Evolutionary conservation across 495 filamentous ascomycete genomes (phyloP).

Genomic region (Lichenothelia convexa): DNA sequence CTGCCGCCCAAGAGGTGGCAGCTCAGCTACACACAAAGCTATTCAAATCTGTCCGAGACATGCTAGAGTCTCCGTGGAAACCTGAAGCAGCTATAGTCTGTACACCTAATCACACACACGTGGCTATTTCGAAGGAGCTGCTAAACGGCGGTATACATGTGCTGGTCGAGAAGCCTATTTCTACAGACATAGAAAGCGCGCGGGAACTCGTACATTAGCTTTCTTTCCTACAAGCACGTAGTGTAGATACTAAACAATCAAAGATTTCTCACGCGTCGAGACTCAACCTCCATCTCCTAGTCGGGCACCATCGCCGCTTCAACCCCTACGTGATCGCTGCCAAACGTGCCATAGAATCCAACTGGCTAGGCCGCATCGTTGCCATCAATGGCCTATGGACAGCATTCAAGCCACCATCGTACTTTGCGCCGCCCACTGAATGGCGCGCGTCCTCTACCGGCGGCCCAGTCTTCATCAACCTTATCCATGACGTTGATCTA

Average conservation of each 20-base stretch:
- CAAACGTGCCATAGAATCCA: constrained; percentile 24
- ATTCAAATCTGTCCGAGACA: constrained; percentile 22
- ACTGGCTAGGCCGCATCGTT: constrained; percentile 28
- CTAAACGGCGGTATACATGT: constrained; percentile 32
- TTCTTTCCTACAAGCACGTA: constrained; percentile 9
- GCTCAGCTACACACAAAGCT: constrained; percentile 14
- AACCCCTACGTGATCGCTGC: constrained; percentile 36
- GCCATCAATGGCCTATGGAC: constrained; percentile 40
- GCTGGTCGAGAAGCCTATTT: constrained; percentile 40
- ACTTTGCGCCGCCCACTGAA: constrained; percentile 30
- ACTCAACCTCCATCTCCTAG: constrained; percentile 28
- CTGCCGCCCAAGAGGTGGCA: constrained; percentile 17
- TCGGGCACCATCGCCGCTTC: constrained; percentile 43
- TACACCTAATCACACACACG: constrained; percentile 41
- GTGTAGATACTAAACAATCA: constrained; percentile 7
- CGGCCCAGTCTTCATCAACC: constrained; percentile 38
- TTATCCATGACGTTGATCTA: constrained; percentile 42
- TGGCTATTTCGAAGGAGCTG: constrained; percentile 30
- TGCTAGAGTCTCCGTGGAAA: constrained; percentile 22
- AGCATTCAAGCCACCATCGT: constrained; percentile 29
- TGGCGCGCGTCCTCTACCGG: constrained; percentile 31
- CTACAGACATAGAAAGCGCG: constrained; percentile 26
- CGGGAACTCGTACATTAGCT: constrained; percentile 17
- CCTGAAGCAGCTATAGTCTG: constrained; percentile 40
- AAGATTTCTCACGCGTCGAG: constrained; percentile 7